A percentile compares a stretch with the other conserved stretches of the same genome.
These are phyloP conservation scores for Aspergillus pseudoterreus DNA, from an alignment of 2,329 filamentous ascomycete genomes.

Conservation along the genomic window DNA sequence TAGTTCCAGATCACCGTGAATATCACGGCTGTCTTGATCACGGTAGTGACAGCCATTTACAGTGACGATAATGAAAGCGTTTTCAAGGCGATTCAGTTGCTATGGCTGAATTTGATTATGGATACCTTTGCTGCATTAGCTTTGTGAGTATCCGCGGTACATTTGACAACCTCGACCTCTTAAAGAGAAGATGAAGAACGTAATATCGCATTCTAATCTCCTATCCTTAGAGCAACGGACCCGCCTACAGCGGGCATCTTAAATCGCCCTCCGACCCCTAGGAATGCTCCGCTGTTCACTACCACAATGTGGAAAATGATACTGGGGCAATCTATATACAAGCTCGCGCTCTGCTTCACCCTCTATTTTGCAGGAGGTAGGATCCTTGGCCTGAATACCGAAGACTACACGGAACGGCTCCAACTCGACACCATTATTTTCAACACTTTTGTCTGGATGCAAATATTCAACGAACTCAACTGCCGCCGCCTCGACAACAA, in stretches of 20 bases:
- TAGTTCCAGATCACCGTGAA: conserved; percentile 2
- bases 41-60: background rate
- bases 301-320: conserved; percentile 3
- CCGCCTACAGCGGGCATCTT: background rate
- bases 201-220: too few species aligned
- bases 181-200: too few species aligned
- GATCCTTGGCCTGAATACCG: conserved; percentile 51
- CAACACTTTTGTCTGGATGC: conserved; percentile 98
- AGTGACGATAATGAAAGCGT: background rate
- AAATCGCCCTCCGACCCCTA: background rate
- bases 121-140: conserved; percentile 1
- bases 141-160: background rate
- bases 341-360: conserved; percentile 55
- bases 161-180: too few species aligned
- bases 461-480: conserved; percentile 96
- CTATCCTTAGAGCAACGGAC: background rate
- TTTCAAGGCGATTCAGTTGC: background rate
- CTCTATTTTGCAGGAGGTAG: conserved; percentile 67
- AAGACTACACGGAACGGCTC: conserved; percentile 6
- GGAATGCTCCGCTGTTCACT: background rate
- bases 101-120: conserved; percentile 2
- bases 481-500: conserved; percentile 88
- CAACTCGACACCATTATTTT: conserved; percentile 80
- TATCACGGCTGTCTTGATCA: background rate
- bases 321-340: background rate